Conservation (phyloP, 768 basidiomycete species). For the Kwoniella mangroviensis region DNA sequence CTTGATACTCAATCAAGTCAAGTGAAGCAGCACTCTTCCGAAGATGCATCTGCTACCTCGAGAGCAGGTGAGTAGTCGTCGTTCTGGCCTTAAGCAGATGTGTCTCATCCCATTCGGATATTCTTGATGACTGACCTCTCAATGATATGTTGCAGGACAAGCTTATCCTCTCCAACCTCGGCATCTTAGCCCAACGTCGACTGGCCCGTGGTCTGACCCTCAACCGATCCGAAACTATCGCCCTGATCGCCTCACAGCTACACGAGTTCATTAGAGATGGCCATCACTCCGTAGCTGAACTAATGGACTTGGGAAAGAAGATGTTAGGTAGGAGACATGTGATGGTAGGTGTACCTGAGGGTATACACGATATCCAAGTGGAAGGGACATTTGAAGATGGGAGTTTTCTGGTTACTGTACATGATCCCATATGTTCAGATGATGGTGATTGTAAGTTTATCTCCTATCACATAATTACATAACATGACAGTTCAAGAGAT, state of each 20-base stretch:
- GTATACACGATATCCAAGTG: constrained; percentile 86
- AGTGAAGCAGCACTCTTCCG: background rate
- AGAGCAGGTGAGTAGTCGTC: constrained; percentile 32
- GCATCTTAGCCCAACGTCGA: constrained; percentile 88
- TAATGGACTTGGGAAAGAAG: constrained; percentile 93
- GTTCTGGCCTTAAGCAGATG: no score
- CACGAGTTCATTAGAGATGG: constrained; percentile 97
- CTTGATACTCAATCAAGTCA: no score
- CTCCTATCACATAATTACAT: background rate
- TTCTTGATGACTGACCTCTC: background rate
- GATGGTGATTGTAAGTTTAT: constrained; percentile 65
- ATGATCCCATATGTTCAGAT: constrained; percentile 88
- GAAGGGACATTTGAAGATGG: constrained; percentile 82
- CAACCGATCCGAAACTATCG: constrained; percentile 84
- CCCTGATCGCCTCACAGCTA: constrained; percentile 86
- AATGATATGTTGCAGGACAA: no score
- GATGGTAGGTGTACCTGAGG: constrained; percentile 70
- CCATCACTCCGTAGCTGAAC: constrained; percentile 74
- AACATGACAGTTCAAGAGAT: background rate
- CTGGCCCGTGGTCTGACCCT: constrained; percentile 89
- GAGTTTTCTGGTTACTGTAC: constrained; percentile 91
- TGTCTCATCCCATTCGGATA: no score
- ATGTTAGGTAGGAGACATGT: constrained; percentile 89
- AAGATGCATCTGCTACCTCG: constrained; percentile 44
- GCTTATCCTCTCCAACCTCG: constrained; percentile 59